A percentile compares a stretch with the other conserved stretches of the same genome.
These are phyloP conservation scores for Eucalyptus fibrosa DNA, from an alignment of 345 rosid species.

Conservation along the genomic window DNA sequence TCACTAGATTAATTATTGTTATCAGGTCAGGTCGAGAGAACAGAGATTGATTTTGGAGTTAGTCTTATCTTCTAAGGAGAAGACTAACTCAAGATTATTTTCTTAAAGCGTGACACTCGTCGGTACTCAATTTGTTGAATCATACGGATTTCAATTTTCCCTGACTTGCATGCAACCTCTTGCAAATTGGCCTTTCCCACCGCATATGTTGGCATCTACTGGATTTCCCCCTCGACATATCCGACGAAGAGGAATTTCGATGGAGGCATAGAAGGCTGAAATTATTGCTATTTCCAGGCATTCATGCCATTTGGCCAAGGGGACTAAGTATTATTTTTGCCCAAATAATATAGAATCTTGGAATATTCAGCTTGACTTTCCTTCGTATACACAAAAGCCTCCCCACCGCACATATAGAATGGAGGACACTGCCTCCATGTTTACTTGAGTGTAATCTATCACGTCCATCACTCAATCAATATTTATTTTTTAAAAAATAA, in stretches of 20 bases:
- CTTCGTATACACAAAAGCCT: neutral
- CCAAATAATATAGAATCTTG: neutral
- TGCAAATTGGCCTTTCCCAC: neutral
- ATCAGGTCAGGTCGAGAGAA: rapidly evolving
- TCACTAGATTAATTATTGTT: neutral
- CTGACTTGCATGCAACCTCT: neutral
- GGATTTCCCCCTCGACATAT: neutral
- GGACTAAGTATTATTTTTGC: too few relatives aligned
- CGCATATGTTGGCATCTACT: too few relatives aligned
- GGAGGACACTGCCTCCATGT: neutral
- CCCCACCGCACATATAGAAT: neutral
- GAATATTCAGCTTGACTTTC: neutral
- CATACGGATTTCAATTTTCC: too few relatives aligned
- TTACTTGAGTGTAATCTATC: too few relatives aligned
- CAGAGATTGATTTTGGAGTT: neutral
- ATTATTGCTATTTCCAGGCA: too few relatives aligned
- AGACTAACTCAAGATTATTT: neutral
- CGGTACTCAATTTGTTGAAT: neutral
- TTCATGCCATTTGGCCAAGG: too few relatives aligned
- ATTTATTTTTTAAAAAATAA: too few relatives aligned
- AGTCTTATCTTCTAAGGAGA: neutral
- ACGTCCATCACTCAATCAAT: too few relatives aligned
- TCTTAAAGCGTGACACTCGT: neutral
- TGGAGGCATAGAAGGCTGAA: too few relatives aligned
- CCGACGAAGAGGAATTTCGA: too few relatives aligned